phyloP scores from a whole-genome alignment of 2,329 filamentous ascomycete genomes.

The Lanzia echinophila region DNA sequence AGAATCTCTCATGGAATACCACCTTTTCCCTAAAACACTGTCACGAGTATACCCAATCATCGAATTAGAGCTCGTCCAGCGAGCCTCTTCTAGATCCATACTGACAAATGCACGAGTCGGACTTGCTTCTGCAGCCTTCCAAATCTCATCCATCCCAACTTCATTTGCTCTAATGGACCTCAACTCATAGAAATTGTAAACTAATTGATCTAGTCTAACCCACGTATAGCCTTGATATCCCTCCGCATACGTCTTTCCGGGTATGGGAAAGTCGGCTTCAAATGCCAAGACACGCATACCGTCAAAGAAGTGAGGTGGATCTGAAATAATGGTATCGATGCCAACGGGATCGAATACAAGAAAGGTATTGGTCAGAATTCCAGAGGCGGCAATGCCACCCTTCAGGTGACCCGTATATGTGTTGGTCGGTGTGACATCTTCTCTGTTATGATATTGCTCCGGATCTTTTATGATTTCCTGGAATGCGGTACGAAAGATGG shows the following conservation, averaged over 20 bases:
- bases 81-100: slow-evolving; percentile 8
- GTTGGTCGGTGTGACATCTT: background rate
- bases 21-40: background rate
- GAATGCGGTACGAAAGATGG: background rate
- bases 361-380: background rate
- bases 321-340: background rate
- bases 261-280: background rate
- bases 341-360: background rate
- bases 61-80: too few relatives aligned
- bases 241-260: background rate
- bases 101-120: slow-evolving; percentile 5
- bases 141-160: slow-evolving; percentile 11
- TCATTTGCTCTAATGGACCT: slow-evolving; percentile 1
- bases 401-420: background rate
- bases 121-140: slow-evolving; percentile 5
- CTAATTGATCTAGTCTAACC: background rate
- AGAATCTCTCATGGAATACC: background rate
- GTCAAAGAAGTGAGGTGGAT: background rate
- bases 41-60: background rate
- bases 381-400: background rate
- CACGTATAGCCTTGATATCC: background rate
- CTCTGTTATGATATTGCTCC: background rate
- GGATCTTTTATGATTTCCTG: background rate
- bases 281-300: background rate
- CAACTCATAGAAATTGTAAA: slow-evolving; percentile 11